Percentiles rank a stretch among this genome's conserved stretches.
Evolutionary conservation across 805 yeast genomes (phyloP).

Genomic region (Saccharomycopsis vini): DNA sequence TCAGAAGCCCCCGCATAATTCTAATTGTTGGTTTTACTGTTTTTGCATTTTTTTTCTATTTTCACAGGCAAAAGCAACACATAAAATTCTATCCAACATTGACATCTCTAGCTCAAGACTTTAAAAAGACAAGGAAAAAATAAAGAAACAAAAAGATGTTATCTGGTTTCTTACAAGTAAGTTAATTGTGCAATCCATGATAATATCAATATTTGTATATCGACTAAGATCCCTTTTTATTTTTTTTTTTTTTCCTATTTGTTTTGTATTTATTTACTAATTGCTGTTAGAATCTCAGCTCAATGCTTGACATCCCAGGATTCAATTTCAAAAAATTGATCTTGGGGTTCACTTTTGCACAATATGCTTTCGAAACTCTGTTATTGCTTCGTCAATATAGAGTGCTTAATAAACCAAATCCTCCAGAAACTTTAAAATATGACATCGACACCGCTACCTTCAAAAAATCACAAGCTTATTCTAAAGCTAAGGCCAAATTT

Average conservation of each 20-base stretch:
- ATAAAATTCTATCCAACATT: too few species aligned
- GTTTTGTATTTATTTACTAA: neutral
- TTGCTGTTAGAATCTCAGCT: neutral
- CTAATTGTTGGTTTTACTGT: too few species aligned
- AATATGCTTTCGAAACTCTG: conserved; percentile 66
- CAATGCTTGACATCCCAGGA: conserved; percentile 17
- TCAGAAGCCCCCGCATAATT: too few species aligned
- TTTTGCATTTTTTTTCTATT: too few species aligned
- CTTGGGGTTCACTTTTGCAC: conserved; percentile 64
- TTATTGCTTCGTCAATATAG: conserved; percentile 70
- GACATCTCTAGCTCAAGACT: too few species aligned
- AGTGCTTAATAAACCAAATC: conserved; percentile 44
- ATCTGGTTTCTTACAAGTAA: too few species aligned
- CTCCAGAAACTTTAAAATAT: conserved; percentile 62
- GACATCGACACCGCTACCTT: conserved; percentile 69
- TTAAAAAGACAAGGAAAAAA: too few species aligned
- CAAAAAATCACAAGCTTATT: conserved; percentile 66
- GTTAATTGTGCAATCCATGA: too few species aligned
- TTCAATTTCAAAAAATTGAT: conserved; percentile 77
- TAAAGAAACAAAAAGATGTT: too few species aligned
- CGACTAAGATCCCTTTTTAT: too few species aligned
- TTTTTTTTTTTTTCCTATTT: neutral
- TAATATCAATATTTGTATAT: too few species aligned
- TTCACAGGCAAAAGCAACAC: too few species aligned
- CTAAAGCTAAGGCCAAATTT: conserved; percentile 69